These are phyloP conservation scores for Aspergillus sp. DNA, from an alignment of 2,329 filamentous ascomycete species.

Conservation along the genomic window DNA sequence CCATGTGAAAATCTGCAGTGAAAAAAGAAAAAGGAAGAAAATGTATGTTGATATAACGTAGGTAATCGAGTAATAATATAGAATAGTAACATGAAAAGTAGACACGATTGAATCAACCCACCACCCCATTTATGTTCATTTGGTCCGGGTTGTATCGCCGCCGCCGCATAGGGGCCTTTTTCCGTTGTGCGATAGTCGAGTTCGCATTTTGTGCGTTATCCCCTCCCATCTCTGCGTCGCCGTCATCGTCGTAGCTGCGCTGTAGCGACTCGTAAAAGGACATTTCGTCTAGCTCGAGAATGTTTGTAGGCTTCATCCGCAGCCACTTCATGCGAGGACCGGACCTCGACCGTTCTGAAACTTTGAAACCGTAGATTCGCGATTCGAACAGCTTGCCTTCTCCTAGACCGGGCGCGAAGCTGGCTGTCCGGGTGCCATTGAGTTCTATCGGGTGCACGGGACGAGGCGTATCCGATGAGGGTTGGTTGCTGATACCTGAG, in stretches of 20 bases:
- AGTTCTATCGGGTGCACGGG: slow-evolving; percentile 57
- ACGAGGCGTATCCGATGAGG: slow-evolving; percentile 32
- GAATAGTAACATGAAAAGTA: neutral
- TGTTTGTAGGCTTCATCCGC: slow-evolving; percentile 75
- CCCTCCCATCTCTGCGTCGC: slow-evolving; percentile 39
- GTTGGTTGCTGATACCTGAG: slow-evolving; percentile 20
- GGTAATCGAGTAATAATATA: neutral
- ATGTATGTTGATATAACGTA: neutral
- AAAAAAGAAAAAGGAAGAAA: neutral
- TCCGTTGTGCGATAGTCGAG: slow-evolving; percentile 40
- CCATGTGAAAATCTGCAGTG: neutral
- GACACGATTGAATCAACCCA: slow-evolving; percentile 14
- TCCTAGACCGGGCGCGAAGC: slow-evolving; percentile 86
- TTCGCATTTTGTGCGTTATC: slow-evolving; percentile 29
- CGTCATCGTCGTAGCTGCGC: slow-evolving; percentile 34
- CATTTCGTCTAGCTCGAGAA: slow-evolving; percentile 79
- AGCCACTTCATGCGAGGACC: slow-evolving; percentile 98
- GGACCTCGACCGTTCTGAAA: slow-evolving; percentile 83
- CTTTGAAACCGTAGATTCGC: slow-evolving; percentile 93
- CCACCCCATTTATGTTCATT: slow-evolving; percentile 36
- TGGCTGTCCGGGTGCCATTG: slow-evolving; percentile 83
- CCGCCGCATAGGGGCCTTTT: slow-evolving; percentile 45
- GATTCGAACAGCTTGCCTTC: slow-evolving; percentile 85
- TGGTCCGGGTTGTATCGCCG: slow-evolving; percentile 35
- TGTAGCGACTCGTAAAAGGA: slow-evolving; percentile 37